phyloP scores from a whole-genome alignment of 2,329 filamentous ascomycete genomes.

The Ascochyta clinopodiicola region DNA sequence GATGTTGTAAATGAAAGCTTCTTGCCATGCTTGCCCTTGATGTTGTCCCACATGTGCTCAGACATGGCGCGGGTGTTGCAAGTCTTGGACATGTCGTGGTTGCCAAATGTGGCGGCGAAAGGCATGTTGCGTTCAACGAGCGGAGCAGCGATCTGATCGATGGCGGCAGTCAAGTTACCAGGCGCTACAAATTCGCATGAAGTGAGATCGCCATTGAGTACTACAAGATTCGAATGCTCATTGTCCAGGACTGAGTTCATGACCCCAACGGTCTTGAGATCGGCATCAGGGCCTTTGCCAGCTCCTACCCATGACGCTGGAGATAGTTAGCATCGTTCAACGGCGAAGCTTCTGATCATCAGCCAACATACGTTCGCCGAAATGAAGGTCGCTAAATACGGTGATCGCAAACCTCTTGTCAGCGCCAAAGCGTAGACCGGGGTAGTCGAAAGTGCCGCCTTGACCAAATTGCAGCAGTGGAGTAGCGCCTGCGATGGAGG shows the following conservation, averaged over 20 bases:
- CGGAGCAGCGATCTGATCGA: slow-evolving; percentile 36
- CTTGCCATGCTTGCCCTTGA: slow-evolving; percentile 59
- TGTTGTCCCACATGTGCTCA: slow-evolving; percentile 38
- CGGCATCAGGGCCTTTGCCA: slow-evolving; percentile 51
- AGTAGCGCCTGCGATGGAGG: slow-evolving; percentile 9
- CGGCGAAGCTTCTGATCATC: slow-evolving; percentile 24
- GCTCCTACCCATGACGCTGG: slow-evolving; percentile 15
- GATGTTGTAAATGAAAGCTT: slow-evolving; percentile 50
- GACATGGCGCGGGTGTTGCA: slow-evolving; percentile 32
- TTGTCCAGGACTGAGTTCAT: slow-evolving; percentile 64
- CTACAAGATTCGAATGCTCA: slow-evolving; percentile 66
- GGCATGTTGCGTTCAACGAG: slow-evolving; percentile 63
- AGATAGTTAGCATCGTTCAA: slow-evolving; percentile 5
- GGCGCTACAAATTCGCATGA: slow-evolving; percentile 62
- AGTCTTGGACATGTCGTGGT: slow-evolving; percentile 62
- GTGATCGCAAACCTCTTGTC: slow-evolving; percentile 57
- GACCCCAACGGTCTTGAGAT: slow-evolving; percentile 63
- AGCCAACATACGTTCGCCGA: slow-evolving; percentile 65
- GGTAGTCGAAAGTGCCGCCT: slow-evolving; percentile 22
- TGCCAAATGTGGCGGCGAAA: slow-evolving; percentile 75
- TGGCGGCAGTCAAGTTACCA: slow-evolving; percentile 23
- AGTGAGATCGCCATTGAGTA: slow-evolving; percentile 75
- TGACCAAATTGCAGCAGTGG: slow-evolving; percentile 3
- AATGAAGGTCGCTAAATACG: slow-evolving; percentile 74
- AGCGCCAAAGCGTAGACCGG: slow-evolving; percentile 32